Evolutionary conservation across 768 basidiomycete genomes (phyloP).

Genomic region (Termitomyces sp.): DNA sequence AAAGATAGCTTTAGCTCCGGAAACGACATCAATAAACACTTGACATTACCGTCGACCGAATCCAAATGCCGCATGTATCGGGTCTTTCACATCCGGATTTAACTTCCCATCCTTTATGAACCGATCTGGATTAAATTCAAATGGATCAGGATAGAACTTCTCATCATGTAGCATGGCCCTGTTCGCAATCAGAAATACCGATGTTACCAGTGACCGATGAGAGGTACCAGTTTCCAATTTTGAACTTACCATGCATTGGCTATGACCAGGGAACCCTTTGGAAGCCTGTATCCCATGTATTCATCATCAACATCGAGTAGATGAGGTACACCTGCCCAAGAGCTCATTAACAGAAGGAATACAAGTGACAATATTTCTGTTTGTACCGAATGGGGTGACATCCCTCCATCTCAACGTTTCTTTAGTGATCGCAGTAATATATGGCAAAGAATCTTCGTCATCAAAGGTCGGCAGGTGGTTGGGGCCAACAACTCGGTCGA

Average conservation of each 20-base stretch:
- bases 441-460: slow-evolving; percentile 26
- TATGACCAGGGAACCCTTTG: slow-evolving; percentile 28
- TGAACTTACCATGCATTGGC: slow-evolving; percentile 27
- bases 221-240: not conserved
- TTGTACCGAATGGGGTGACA: slow-evolving; percentile 22
- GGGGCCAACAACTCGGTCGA: slow-evolving; percentile 27
- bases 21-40: not conserved
- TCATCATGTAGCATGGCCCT: slow-evolving; percentile 35
- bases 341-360: not conserved
- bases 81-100: slow-evolving; percentile 16
- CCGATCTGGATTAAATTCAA: slow-evolving; percentile 32
- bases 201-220: too few species aligned
- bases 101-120: slow-evolving; percentile 27
- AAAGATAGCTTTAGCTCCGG: not conserved
- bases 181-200: not conserved
- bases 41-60: slow-evolving; percentile 18
- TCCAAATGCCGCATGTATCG: slow-evolving; percentile 13
- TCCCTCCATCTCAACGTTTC: slow-evolving; percentile 31
- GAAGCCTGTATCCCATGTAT: slow-evolving; percentile 35
- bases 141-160: slow-evolving; percentile 28
- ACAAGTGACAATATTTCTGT: not conserved
- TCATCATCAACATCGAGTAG: slow-evolving; percentile 26
- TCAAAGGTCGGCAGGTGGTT: slow-evolving; percentile 27
- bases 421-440: slow-evolving; percentile 28
- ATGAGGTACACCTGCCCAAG: slow-evolving; percentile 27